phyloP scores from a whole-genome alignment of 345 rosid species.

The Moringa oleifera region DNA sequence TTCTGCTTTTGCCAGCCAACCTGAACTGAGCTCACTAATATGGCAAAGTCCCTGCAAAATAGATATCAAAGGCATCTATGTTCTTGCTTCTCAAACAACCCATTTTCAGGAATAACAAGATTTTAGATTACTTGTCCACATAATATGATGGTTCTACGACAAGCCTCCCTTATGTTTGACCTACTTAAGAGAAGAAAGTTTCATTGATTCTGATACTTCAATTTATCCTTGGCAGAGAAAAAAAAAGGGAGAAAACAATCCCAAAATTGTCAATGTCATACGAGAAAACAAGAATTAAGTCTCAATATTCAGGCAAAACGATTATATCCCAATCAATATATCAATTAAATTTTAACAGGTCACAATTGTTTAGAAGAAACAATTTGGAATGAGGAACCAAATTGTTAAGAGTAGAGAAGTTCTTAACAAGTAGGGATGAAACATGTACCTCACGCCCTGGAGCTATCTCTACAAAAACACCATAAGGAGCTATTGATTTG shows the following conservation, averaged over 20 bases:
- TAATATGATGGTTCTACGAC: neutral
- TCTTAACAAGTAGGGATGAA: slow-evolving; percentile 7
- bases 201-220: no score
- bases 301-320: no score
- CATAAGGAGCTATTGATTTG: slow-evolving; percentile 84
- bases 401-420: no score
- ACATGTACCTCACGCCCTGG: slow-evolving; percentile 85
- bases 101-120: neutral
- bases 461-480: slow-evolving; percentile 94
- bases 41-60: slow-evolving; percentile 86
- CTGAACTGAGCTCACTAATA: slow-evolving; percentile 82
- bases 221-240: no score
- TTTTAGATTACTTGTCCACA: neutral
- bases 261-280: no score
- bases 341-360: neutral
- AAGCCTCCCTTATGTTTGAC: neutral
- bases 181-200: no score
- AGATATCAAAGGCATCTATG: neutral
- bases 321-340: neutral
- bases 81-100: neutral
- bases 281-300: no score
- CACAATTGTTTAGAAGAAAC: neutral
- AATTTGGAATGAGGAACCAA: neutral
- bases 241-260: no score
- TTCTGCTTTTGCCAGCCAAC: slow-evolving; percentile 93